Conservation (phyloP, 768 basidiomycete species). For the Boletus vinaceobasis region DNA sequence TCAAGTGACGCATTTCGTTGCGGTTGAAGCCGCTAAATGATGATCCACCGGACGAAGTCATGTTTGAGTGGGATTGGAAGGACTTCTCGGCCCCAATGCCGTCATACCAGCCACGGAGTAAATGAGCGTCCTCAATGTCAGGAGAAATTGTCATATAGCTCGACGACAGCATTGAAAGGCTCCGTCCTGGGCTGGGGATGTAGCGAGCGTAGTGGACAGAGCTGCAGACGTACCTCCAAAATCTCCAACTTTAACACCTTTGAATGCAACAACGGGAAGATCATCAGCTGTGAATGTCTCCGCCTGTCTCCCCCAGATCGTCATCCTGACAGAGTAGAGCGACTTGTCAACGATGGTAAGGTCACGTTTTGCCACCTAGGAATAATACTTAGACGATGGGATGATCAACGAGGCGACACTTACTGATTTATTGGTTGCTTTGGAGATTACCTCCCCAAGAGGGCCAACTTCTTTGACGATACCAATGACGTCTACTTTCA, state of each 20-base stretch:
- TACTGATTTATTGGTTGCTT: slow-evolving; percentile 63
- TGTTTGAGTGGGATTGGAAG: slow-evolving; percentile 70
- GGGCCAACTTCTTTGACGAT: slow-evolving; percentile 77
- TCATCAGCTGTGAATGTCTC: slow-evolving; percentile 65
- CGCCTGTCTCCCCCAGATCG: slow-evolving; percentile 95
- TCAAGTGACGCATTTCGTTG: slow-evolving; percentile 66
- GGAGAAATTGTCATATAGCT: slow-evolving; percentile 85
- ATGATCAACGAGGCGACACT: background rate
- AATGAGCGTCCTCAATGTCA: slow-evolving; percentile 86
- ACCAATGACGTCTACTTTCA: slow-evolving; percentile 72
- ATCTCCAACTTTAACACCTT: slow-evolving; percentile 90
- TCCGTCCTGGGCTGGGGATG: slow-evolving; percentile 53
- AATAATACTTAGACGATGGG: slow-evolving; percentile 1
- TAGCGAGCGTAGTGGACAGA: slow-evolving; percentile 1
- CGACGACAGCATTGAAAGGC: slow-evolving; percentile 77
- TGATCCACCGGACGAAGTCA: slow-evolving; percentile 35
- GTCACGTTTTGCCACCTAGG: slow-evolving; percentile 84
- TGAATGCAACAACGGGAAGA: slow-evolving; percentile 83
- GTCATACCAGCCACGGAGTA: slow-evolving; percentile 91
- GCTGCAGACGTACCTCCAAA: slow-evolving; percentile 60
- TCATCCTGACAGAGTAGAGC: slow-evolving; percentile 73
- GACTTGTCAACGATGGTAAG: slow-evolving; percentile 84
- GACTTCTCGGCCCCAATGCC: slow-evolving; percentile 54
- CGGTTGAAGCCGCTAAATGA: slow-evolving; percentile 56
- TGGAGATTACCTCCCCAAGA: slow-evolving; percentile 68